These are phyloP conservation scores for Fusarium pilosicola DNA, from an alignment of 2,329 filamentous ascomycete genomes.

Conservation along the genomic window DNA sequence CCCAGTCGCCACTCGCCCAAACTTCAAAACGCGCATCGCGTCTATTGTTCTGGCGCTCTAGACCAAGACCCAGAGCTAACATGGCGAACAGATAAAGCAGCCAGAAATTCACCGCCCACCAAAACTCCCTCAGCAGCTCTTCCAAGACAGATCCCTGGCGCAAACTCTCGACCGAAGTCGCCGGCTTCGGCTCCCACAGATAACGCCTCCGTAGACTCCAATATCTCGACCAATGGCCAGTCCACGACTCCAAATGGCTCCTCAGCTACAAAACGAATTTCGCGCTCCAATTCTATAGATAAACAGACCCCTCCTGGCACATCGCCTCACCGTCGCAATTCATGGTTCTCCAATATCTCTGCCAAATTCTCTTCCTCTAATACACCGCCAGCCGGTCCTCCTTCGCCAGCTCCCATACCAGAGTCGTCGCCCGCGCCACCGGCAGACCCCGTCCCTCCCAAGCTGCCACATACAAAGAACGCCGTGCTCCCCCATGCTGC, in stretches of 20 bases:
- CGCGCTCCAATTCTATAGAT: constrained; percentile 51
- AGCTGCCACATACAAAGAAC: constrained; percentile 63
- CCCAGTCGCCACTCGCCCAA: constrained; percentile 36
- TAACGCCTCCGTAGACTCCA: constrained; percentile 33
- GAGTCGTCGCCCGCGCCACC: constrained; percentile 34
- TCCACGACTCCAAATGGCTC: constrained; percentile 40
- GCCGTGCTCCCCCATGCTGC: constrained; percentile 67
- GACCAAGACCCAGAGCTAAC: constrained; percentile 16
- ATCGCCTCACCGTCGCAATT: constrained; percentile 69
- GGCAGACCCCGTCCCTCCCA: constrained; percentile 59
- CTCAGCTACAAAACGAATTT: constrained; percentile 39
- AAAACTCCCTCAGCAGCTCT: constrained; percentile 44
- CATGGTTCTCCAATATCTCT: constrained; percentile 94
- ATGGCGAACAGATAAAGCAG: constrained; percentile 43
- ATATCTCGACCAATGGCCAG: constrained; percentile 34
- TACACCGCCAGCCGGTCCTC: constrained; percentile 47
- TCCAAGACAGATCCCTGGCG: constrained; percentile 48
- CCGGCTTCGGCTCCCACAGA: constrained; percentile 40
- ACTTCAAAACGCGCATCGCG: constrained; percentile 25
- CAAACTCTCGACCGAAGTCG: constrained; percentile 44
- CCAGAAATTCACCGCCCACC: constrained; percentile 44
- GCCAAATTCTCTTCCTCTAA: constrained; percentile 83
- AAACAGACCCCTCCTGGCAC: constrained; percentile 46
- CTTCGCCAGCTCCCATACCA: constrained; percentile 46
- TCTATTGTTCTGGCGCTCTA: not conserved